phyloP scores from a whole-genome alignment of 2,329 filamentous ascomycete genomes.

The Colletotrichum orchidophilum region DNA sequence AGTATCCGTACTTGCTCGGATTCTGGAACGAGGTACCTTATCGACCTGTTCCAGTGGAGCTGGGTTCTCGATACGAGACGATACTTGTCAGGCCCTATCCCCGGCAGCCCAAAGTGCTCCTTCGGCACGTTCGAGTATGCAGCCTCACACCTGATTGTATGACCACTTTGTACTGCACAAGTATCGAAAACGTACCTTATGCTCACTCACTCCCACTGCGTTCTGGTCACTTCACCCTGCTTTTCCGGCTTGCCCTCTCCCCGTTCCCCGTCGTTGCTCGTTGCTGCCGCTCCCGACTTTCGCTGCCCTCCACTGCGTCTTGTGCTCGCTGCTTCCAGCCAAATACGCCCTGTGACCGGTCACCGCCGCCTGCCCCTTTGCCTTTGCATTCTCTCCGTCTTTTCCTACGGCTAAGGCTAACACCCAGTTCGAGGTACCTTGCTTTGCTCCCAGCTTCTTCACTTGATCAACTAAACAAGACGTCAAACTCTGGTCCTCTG shows the following conservation, averaged over 20 bases:
- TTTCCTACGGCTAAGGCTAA: neutral
- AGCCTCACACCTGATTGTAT: neutral
- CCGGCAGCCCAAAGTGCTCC: neutral
- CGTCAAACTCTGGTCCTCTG: conserved; percentile 1
- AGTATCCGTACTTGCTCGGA: neutral
- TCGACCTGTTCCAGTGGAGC: neutral
- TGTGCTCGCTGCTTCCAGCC: conserved; percentile 16
- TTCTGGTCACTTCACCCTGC: conserved; percentile 6
- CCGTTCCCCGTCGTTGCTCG: neutral
- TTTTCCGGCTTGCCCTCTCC: conserved; percentile 10
- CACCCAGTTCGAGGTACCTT: conserved; percentile 5
- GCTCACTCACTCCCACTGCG: conserved; percentile 3
- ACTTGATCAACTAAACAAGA: no score
- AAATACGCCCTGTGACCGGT: conserved; percentile 22
- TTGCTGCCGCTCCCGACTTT: neutral
- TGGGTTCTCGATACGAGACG: neutral
- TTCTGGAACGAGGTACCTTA: neutral
- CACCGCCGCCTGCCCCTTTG: conserved; percentile 18
- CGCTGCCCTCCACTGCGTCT: neutral
- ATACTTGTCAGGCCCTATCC: neutral
- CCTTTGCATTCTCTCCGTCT: neutral
- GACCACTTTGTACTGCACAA: neutral
- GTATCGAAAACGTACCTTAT: neutral
- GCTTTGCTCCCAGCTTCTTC: no score
- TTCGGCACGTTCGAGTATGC: neutral